A percentile compares a stretch with the other conserved stretches of the same genome.
These are phyloP conservation scores for Coemansia sp. DNA, from an alignment of 192 early-diverging fungal species.

Conservation along the genomic window DNA sequence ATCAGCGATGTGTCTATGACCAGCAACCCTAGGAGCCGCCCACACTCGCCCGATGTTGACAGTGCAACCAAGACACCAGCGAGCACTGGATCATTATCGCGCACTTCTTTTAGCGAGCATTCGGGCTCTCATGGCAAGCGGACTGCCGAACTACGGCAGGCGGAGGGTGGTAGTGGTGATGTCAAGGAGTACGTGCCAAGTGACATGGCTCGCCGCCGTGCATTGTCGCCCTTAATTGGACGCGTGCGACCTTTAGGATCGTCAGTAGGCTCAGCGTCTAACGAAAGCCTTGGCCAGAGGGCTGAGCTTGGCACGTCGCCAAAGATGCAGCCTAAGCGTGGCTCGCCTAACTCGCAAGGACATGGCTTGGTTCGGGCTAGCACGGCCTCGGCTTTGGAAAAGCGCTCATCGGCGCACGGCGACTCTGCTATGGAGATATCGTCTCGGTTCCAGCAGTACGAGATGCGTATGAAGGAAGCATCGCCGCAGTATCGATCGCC, in stretches of 20 bases:
- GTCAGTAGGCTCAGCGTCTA: constrained; percentile 5
- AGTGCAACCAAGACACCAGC: constrained; percentile 10
- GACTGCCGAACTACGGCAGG: background rate
- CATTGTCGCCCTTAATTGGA: constrained; percentile 25
- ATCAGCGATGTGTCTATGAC: constrained; percentile 51
- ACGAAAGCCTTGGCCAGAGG: constrained; percentile 10
- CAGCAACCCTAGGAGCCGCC: constrained; percentile 39
- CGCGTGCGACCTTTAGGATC: constrained; percentile 8
- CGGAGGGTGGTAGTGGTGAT: background rate
- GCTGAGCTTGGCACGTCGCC: constrained; percentile 13
- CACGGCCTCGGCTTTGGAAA: constrained; percentile 8
- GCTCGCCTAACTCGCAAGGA: constrained; percentile 13
- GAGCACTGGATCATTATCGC: background rate
- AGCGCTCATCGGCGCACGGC: constrained; percentile 16
- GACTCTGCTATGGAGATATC: constrained; percentile 38
- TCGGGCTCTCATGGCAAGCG: constrained; percentile 9
- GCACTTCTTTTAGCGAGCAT: constrained; percentile 1
- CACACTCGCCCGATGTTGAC: constrained; percentile 32
- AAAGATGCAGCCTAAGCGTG: constrained; percentile 1
- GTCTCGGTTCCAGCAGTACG: constrained; percentile 45
- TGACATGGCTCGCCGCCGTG: constrained; percentile 19
- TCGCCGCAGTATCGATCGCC: constrained; percentile 40
- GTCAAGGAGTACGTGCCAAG: background rate
- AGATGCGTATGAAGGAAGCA: constrained; percentile 21
- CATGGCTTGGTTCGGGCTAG: background rate